Evolutionary conservation across 2,329 filamentous ascomycete species (phyloP).

Genomic region (Aspergillus floridensis): DNA sequence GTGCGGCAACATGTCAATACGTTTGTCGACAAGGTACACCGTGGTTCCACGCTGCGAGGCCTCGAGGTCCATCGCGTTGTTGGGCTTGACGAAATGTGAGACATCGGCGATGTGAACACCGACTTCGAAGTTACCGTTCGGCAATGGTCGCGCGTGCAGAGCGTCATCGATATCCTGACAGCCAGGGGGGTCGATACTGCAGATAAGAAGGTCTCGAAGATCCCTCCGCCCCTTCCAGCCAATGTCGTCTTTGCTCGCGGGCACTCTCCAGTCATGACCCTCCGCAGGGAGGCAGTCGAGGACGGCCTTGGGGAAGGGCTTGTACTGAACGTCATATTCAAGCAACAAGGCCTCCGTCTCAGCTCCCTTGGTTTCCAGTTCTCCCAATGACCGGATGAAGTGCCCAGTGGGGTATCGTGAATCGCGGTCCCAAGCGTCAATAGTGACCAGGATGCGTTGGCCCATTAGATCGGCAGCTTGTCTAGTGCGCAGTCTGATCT

Average conservation of each 20-base stretch:
- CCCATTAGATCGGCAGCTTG: slow-evolving; percentile 86
- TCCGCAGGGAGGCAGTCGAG: slow-evolving; percentile 88
- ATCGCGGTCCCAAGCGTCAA: slow-evolving; percentile 93
- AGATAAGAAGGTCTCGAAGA: slow-evolving; percentile 80
- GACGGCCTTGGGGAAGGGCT: slow-evolving; percentile 93
- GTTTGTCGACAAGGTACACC: slow-evolving; percentile 96
- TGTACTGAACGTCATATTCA: slow-evolving; percentile 96
- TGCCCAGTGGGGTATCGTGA: slow-evolving; percentile 90
- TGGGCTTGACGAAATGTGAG: slow-evolving; percentile 97
- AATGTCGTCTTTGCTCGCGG: slow-evolving; percentile 71
- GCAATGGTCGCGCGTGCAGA: slow-evolving; percentile 76
- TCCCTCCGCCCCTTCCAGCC: slow-evolving; percentile 86
- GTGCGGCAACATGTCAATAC: slow-evolving; percentile 98
- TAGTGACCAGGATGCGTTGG: slow-evolving; percentile 86
- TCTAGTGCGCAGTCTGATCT: slow-evolving; percentile 87
- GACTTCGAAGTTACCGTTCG: slow-evolving; percentile 93
- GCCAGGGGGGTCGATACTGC: slow-evolving; percentile 93
- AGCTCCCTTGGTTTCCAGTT: slow-evolving; percentile 93
- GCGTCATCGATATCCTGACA: slow-evolving; percentile 99
- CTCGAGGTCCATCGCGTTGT: slow-evolving; percentile 95
- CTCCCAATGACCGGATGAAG: slow-evolving; percentile 87
- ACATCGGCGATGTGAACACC: slow-evolving; percentile 98
- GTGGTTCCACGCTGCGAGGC: slow-evolving; percentile 92
- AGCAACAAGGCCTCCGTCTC: slow-evolving; percentile 93
- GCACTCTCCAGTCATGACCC: slow-evolving; percentile 92